A percentile compares a stretch with the other conserved stretches of the same genome.
Conservation (phyloP, 148 eudicot species). For the Polygonum aviculare region DNA sequence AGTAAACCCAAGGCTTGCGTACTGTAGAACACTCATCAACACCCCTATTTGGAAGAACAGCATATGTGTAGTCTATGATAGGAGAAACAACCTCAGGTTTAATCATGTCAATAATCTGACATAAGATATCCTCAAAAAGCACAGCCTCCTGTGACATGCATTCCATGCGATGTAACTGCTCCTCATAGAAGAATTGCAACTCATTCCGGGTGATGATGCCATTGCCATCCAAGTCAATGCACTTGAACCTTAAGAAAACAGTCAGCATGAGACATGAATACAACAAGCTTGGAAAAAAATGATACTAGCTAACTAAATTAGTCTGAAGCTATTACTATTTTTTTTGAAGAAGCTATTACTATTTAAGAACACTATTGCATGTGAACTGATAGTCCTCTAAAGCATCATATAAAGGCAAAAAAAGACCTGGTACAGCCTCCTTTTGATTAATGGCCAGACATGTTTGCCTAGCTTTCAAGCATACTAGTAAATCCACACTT, state of each 20-base stretch:
- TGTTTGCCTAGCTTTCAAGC: background rate
- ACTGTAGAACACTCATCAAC: background rate
- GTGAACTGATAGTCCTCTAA: background rate
- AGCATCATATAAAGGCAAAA: background rate
- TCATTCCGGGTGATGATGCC: conserved; percentile 77
- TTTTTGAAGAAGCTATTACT: background rate
- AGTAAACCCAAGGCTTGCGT: background rate
- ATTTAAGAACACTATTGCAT: background rate
- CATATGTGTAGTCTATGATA: background rate
- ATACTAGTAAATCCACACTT: background rate
- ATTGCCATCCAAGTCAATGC: conserved; percentile 95
- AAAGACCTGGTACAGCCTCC: background rate
- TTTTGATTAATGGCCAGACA: background rate
- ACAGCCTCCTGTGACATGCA: conserved; percentile 99
- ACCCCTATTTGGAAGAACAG: background rate
- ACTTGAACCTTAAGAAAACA: conserved; percentile 64
- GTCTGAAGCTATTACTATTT: background rate
- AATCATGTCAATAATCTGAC: conserved; percentile 97
- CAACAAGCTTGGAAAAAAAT: background rate
- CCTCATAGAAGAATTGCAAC: conserved; percentile 98
- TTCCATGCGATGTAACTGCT: conserved; percentile 98
- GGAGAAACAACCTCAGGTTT: conserved; percentile 59
- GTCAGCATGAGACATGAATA: background rate
- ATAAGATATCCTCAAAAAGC: conserved; percentile 90
- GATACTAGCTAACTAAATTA: background rate